Base-by-base conservation (phyloP, 768 basidiomycete species). In the Chalciporus piperatus region DNA sequence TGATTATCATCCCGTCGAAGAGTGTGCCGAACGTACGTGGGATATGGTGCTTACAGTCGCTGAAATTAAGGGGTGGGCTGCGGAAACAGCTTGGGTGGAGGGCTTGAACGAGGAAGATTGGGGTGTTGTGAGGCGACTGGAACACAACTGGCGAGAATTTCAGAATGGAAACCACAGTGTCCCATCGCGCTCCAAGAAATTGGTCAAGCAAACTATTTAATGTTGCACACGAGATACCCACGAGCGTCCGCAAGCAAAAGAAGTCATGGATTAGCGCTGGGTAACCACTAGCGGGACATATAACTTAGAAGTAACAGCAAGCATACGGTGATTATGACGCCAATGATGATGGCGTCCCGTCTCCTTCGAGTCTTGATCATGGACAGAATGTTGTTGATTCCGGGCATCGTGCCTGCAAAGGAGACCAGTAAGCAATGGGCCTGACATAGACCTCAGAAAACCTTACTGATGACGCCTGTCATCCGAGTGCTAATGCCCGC, bases 281-380 rank as follows among this genome's bases (percentile, higher is more conserved):
- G 30, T 32, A 40, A 51, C 43, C 47, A 48, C 62, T 66, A 70
- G 25, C 58, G 69, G 32, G 58, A 57, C 59, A 77, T 67, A 52
- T 84, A 85, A 37, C 72, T 77, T 48, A 86, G 59, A 3, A 88
- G 62, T 16, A 79, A 62, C 37, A 99, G 73, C 38, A 84, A 74
- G 68, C 92, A 92, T 22, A 89, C 65, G n/a, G 89, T 94, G 60
- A 95, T 87, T n/a, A 97, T 74, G 50, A 84, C 72, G 9, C 93
- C 95, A 67, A 98, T 69, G 58, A 98, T 92, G 56, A 98, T 78
- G 3, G 91, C 82, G 69, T 99, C 97, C 63, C 94, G 75, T 53
- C 95, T 77, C 60, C 96, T 80, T 41, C 96, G 81, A 13, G 91
- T 85, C 67, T 90, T 90, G 68, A 99, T 98, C 91, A 98, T 94